Evolutionary conservation across 2,329 filamentous ascomycete genomes (phyloP).

Genomic region (Aspergillus fructus): DNA sequence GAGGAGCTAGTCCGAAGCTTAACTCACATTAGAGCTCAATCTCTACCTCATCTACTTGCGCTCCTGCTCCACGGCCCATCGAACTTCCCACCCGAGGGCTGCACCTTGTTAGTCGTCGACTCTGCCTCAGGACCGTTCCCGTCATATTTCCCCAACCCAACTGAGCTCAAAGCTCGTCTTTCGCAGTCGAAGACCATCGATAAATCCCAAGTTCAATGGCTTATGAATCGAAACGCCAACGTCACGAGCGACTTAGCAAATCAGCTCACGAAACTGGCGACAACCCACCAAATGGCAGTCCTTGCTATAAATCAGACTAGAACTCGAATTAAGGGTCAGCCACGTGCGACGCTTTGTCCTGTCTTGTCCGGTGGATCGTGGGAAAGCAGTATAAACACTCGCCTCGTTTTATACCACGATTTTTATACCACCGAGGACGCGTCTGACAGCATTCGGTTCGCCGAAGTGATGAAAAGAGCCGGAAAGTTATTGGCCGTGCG

Average conservation of each 20-base stretch:
- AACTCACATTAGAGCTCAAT: slow-evolving; percentile 61
- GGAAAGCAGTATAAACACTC: slow-evolving; percentile 73
- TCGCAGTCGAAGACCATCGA: slow-evolving; percentile 33
- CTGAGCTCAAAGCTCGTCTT: slow-evolving; percentile 33
- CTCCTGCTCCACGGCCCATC: slow-evolving; percentile 68
- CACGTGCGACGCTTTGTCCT: slow-evolving; percentile 68
- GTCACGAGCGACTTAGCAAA: slow-evolving; percentile 66
- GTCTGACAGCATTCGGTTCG: slow-evolving; percentile 56
- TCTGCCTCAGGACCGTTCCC: slow-evolving; percentile 75
- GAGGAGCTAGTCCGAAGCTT: slow-evolving; percentile 52
- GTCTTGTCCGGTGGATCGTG: slow-evolving; percentile 74
- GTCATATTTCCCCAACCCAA: slow-evolving; percentile 68
- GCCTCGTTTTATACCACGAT: slow-evolving; percentile 77
- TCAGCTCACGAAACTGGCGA: slow-evolving; percentile 68
- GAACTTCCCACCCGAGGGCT: slow-evolving; percentile 60
- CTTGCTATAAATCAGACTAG: slow-evolving; percentile 76
- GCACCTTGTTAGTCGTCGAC: slow-evolving; percentile 73
- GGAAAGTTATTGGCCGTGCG: slow-evolving; percentile 46
- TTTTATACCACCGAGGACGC: slow-evolving; percentile 51
- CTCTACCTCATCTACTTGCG: slow-evolving; percentile 67
- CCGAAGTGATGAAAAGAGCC: slow-evolving; percentile 64
- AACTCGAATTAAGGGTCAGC: slow-evolving; percentile 71
- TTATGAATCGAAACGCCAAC: slow-evolving; percentile 47
- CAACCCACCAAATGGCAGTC: slow-evolving; percentile 69
- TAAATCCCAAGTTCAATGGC: slow-evolving; percentile 42